phyloP scores from a whole-genome alignment of 2,329 filamentous ascomycete genomes.

The Biscogniauxia marginata region DNA sequence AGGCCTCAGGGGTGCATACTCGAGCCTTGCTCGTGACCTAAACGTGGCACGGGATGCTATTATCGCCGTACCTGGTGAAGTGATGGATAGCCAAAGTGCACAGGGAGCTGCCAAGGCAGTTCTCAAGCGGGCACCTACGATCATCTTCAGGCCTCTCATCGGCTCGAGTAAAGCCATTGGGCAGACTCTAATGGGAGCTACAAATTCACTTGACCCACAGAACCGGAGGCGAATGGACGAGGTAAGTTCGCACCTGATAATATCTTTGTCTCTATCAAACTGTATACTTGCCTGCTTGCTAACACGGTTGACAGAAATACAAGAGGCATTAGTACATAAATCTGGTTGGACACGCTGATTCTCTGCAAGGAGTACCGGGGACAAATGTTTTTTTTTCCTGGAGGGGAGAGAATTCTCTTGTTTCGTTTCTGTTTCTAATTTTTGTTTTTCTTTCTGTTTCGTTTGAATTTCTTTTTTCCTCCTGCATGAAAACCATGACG shows the following conservation, averaged over 20 bases:
- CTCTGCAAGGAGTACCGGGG: not conserved
- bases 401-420: slow-evolving; percentile 10
- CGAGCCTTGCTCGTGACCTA: slow-evolving; percentile 83
- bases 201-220: slow-evolving; percentile 82
- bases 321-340: slow-evolving; percentile 24
- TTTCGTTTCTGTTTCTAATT: not conserved
- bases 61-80: slow-evolving; percentile 88
- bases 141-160: slow-evolving; percentile 86
- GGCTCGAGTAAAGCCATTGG: slow-evolving; percentile 86
- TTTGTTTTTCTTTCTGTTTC: not conserved
- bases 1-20: slow-evolving; percentile 79
- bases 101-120: slow-evolving; percentile 78
- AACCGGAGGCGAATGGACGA: slow-evolving; percentile 82
- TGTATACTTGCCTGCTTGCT: not conserved
- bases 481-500: not conserved
- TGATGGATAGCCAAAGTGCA: slow-evolving; percentile 82
- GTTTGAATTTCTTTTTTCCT: not conserved
- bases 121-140: slow-evolving; percentile 80
- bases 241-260: slow-evolving; percentile 61
- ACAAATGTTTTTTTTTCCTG: slow-evolving; percentile 4
- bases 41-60: slow-evolving; percentile 84
- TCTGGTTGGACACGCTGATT: slow-evolving; percentile 1
- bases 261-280: too few relatives aligned
- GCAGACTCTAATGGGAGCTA: slow-evolving; percentile 86
- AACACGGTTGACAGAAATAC: slow-evolving; percentile 16